These are phyloP conservation scores for Amanita polypyramis DNA, from an alignment of 768 basidiomycete genomes.

Conservation along the genomic window DNA sequence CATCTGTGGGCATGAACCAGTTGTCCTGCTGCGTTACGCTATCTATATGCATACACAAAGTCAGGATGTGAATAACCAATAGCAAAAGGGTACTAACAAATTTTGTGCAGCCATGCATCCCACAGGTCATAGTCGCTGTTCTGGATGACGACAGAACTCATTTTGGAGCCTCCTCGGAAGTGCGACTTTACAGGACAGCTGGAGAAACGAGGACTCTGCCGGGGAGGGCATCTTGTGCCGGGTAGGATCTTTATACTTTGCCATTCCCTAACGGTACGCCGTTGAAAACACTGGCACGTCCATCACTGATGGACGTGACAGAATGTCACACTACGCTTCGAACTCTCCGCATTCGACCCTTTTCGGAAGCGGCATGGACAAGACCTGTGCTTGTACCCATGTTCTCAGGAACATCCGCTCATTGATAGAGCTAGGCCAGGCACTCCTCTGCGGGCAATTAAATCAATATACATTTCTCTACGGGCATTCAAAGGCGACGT, in stretches of 20 bases:
- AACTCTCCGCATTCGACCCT: background rate
- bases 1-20: slow-evolving; percentile 74
- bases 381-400: no score
- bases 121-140: slow-evolving; percentile 70
- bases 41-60: slow-evolving; percentile 25
- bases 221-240: slow-evolving; percentile 4
- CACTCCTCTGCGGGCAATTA: slow-evolving; percentile 7
- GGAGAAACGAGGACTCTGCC: slow-evolving; percentile 1
- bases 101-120: slow-evolving; percentile 71
- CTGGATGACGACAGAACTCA: slow-evolving; percentile 31
- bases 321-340: background rate
- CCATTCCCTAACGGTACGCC: background rate
- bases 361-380: background rate
- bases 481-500: no score
- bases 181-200: background rate
- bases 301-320: slow-evolving; percentile 2
- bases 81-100: slow-evolving; percentile 29
- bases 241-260: slow-evolving; percentile 1
- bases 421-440: background rate
- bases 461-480: background rate
- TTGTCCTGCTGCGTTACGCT: slow-evolving; percentile 53
- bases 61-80: background rate
- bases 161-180: slow-evolving; percentile 9
- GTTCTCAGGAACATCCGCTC: background rate
- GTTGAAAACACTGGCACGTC: background rate